Base-by-base conservation (phyloP, 805 yeast genomes). In the Ogataea pilisensis region DNA sequence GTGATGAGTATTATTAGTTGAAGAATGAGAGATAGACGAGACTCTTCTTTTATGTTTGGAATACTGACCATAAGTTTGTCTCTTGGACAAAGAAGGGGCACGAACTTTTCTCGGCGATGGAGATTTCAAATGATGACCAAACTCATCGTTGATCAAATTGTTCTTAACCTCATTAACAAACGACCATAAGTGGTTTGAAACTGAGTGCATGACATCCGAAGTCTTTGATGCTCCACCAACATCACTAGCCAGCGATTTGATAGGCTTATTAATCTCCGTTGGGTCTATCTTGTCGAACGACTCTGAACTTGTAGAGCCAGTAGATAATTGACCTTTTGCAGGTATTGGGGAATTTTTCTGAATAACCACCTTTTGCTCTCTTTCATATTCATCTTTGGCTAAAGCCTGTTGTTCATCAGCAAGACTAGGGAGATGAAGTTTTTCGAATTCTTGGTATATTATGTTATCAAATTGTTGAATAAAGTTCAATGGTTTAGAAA, bases 401-500 rank as follows among this genome's bases (percentile, higher is more conserved):
- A 4, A 25, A 8, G 13, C 32, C 8, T 32, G 31, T 36, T 43
- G 44, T 9, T 49, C 53, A 21, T 46, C 53, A 18, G 48, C 46
- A 9, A 54, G 43, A 25, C 58, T 65, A 48, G 69, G 60, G 16
- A 65, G 53, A 31, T 71, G 64, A 19, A 73, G 61, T 46, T 72
- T 77, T 48, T 82, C 89, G 42, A 83, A 66, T 55, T 82, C 89
- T 42, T 70, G 74, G 53, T 78, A 86, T 25, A 83, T 64, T 59
- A 80, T 66, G 39, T 74, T 77, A 56, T 83, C 91, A 53, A 83
- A 73, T 46, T 80, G 86, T 49, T 80, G 86, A 35, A 83, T 68
- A 38, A 81, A 66, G 34, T 69, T 74, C 33, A 82, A 64, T 1
- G 88, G 84, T 50, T 74, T 79, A 3, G 78, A 59, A 30, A 63